phyloP scores from a whole-genome alignment of 2,329 filamentous ascomycete genomes.

The Nemania sp. region DNA sequence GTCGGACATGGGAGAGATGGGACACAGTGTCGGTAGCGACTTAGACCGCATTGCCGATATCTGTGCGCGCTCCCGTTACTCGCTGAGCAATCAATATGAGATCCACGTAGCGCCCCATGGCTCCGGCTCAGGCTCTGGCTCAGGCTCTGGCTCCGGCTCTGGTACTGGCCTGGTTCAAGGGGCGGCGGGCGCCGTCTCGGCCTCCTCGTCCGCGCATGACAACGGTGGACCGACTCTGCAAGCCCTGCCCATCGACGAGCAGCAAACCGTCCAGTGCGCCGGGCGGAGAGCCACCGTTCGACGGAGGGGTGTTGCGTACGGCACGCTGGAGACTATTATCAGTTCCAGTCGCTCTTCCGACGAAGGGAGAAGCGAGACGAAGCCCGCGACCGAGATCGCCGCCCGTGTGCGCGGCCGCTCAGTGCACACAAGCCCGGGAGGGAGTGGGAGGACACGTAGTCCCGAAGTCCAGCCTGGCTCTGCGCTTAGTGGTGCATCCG shows the following conservation, averaged over 20 bases:
- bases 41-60: constrained; percentile 69
- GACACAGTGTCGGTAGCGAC: constrained; percentile 61
- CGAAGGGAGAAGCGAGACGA: constrained; percentile 63
- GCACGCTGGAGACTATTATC: constrained; percentile 68
- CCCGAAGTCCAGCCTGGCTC: constrained; percentile 35
- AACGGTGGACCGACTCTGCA: constrained; percentile 57
- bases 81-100: constrained; percentile 68
- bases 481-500: constrained; percentile 28
- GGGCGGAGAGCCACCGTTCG: constrained; percentile 47
- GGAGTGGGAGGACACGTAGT: constrained; percentile 38
- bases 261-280: no score
- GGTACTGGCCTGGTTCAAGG: constrained; percentile 51
- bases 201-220: constrained; percentile 33
- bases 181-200: constrained; percentile 33
- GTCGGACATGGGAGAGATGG: constrained; percentile 55
- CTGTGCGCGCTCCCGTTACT: constrained; percentile 66
- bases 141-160: no score
- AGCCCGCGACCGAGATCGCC: constrained; percentile 59
- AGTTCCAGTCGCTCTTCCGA: constrained; percentile 67
- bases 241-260: constrained; percentile 46
- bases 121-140: no score
- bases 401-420: constrained; percentile 57
- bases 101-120: constrained; percentile 66
- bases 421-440: constrained; percentile 35
- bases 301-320: constrained; percentile 59